Conservation (phyloP, 1,284 basidiomycete species). For the Agroathelia rolfsii region DNA sequence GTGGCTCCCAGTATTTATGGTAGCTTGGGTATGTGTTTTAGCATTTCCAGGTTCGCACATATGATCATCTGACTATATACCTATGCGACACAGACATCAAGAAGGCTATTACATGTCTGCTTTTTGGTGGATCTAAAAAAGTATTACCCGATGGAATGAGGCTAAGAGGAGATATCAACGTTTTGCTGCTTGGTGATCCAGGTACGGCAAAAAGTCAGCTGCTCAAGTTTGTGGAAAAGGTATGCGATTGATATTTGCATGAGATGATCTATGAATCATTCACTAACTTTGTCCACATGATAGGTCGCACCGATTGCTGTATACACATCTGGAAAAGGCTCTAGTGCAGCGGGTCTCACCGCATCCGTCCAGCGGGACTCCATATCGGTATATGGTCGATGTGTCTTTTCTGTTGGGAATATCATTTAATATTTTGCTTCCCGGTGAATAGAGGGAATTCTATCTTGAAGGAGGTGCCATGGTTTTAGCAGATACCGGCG, state of each 20-base stretch:
- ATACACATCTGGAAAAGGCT: slow-evolving; percentile 97
- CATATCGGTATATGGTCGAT: slow-evolving; percentile 74
- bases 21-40: slow-evolving; percentile 58
- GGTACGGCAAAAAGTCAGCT: slow-evolving; percentile 98
- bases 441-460: slow-evolving; percentile 76
- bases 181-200: slow-evolving; percentile 91
- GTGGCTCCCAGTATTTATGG: slow-evolving; percentile 98
- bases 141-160: slow-evolving; percentile 97
- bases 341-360: slow-evolving; percentile 95
- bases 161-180: slow-evolving; percentile 96
- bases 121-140: slow-evolving; percentile 99
- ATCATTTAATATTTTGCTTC: slow-evolving; percentile 1
- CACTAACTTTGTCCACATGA: no score
- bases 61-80: no score
- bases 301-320: slow-evolving; percentile 95
- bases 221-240: slow-evolving; percentile 98
- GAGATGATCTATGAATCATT: neutral
- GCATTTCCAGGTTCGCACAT: no score
- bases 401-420: slow-evolving; percentile 19
- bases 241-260: slow-evolving; percentile 18
- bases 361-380: slow-evolving; percentile 95
- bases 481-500: slow-evolving; percentile 97
- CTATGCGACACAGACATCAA: slow-evolving; percentile 98
- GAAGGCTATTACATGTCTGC: slow-evolving; percentile 89
- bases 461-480: slow-evolving; percentile 99